Evolutionary conservation across 1,139 yeast species (phyloP), one percentile per base, ranked within the genome.

Genomic region (Hyphopichia wangnamkhiaoensis): DNA sequence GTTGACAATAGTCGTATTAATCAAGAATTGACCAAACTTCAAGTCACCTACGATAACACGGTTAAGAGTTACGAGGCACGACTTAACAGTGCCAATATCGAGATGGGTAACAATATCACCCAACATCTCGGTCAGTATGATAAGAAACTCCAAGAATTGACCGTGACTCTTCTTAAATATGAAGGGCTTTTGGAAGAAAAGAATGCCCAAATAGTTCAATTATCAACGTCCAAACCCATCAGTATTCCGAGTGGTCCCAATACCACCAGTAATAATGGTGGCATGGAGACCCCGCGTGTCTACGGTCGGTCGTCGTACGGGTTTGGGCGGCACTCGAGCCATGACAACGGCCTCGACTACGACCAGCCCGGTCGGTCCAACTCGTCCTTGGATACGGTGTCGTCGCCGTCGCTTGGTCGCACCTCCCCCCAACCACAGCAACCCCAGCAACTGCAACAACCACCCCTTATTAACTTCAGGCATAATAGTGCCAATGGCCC

Each of bases 221-320:
- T 72, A 20, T 60, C 71, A 2, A 57, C 71, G 0, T 62, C 78
- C 2, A 63, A 59, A 41, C 79, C 79, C 0, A 71, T 74, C 16
- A 60, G 67, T 7, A 74, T 74, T 16, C 74, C 77, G 1, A 45
- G 42, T n/a, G 9, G 19, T 30, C 16, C 27, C 13, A 27, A 12
- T 6, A 19, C 16, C 37, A 26, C 29, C 19, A 15, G 15, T 18
- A 17, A 13, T 9, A 27, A 20, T 3, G 17, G 21, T 20, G 32
- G 14, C 3, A 30, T 9, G 2, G 23, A 18, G 5, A 18, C 35
- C 5, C 23, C 23, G 16, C 24, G 30, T n/a, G 9, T 33, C 16
- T 23, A 33, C 16, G 26, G 18, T 16, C 6, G 19, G 17, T 14
- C 13, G 17, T 15, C 31, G 20, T 29, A 29, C 12, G 32, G 31